Evolutionary conservation across 441 rosid species (phyloP).

Genomic region (Jatropha multifida): DNA sequence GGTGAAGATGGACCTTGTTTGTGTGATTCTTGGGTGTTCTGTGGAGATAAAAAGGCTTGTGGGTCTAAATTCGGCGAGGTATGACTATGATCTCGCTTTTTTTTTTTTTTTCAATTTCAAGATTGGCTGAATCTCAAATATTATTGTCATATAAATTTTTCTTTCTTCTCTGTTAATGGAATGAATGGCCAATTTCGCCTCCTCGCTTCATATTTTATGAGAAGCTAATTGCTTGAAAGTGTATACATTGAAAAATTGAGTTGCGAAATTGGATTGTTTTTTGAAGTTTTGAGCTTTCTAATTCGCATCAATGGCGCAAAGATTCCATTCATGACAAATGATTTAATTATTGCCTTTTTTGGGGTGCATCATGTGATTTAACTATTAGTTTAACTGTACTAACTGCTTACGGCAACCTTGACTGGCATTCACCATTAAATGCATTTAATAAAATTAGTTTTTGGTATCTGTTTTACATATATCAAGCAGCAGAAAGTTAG

Average conservation of each 20-base stretch:
- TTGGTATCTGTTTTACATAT: background rate
- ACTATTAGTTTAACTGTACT: too few species aligned
- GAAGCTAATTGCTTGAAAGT: background rate
- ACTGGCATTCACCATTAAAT: background rate
- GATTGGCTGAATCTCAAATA: background rate
- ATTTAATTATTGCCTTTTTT: background rate
- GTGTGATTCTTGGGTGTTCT: slow-evolving; percentile 84
- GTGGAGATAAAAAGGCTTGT: slow-evolving; percentile 62
- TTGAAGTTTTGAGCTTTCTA: background rate
- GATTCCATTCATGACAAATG: background rate
- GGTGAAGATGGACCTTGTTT: slow-evolving; percentile 70
- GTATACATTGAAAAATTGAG: background rate
- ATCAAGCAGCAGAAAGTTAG: background rate
- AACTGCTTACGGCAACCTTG: background rate
- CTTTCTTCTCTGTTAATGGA: background rate
- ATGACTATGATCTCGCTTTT: slow-evolving; percentile 1
- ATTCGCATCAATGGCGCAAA: background rate
- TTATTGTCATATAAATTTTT: background rate
- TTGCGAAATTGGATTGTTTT: background rate
- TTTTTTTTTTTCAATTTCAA: background rate
- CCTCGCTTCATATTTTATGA: background rate
- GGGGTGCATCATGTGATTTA: background rate
- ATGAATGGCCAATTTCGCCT: background rate
- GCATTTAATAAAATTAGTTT: background rate
- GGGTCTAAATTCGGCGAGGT: slow-evolving; percentile 83